Conservation (phyloP, 2,329 filamentous ascomycete genomes). For the Stemphylium beticola region DNA sequence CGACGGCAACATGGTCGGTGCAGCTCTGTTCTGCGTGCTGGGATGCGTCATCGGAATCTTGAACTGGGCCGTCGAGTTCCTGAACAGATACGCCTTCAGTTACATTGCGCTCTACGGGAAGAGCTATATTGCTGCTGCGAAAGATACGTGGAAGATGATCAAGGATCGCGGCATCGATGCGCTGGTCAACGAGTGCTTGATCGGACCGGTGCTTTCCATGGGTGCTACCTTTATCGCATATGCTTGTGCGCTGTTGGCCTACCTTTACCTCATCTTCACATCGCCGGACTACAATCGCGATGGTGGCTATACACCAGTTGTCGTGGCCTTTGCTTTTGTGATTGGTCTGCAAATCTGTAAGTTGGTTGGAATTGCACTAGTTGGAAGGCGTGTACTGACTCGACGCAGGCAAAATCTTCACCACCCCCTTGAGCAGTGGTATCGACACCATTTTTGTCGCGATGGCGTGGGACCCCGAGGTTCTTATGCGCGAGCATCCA, state of each 20-base stretch:
- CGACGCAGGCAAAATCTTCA: constrained; percentile 72
- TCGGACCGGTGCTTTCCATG: constrained; percentile 67
- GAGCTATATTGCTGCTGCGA: constrained; percentile 82
- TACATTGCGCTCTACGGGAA: constrained; percentile 95
- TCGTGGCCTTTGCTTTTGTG: constrained; percentile 85
- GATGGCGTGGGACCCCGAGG: constrained; percentile 69
- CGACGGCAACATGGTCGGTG: constrained; percentile 71
- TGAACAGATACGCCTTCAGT: constrained; percentile 91
- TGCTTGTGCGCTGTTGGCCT: constrained; percentile 78
- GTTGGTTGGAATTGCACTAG: not conserved
- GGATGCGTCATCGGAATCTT: constrained; percentile 78
- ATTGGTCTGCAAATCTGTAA: constrained; percentile 90
- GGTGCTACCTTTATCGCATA: constrained; percentile 85
- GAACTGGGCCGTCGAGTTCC: constrained; percentile 84
- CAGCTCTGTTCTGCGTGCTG: constrained; percentile 74
- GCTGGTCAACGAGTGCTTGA: constrained; percentile 85
- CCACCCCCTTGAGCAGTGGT: constrained; percentile 85
- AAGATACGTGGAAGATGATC: constrained; percentile 91
- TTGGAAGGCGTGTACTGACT: not conserved
- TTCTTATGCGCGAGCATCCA: constrained; percentile 79
- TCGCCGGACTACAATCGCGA: constrained; percentile 75
- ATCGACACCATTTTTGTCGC: constrained; percentile 92
- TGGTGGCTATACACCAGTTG: constrained; percentile 73
- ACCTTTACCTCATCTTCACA: constrained; percentile 85
- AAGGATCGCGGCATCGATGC: constrained; percentile 90